Conservation (phyloP, 1,284 basidiomycete species). For the Heimioporus retisporus region DNA sequence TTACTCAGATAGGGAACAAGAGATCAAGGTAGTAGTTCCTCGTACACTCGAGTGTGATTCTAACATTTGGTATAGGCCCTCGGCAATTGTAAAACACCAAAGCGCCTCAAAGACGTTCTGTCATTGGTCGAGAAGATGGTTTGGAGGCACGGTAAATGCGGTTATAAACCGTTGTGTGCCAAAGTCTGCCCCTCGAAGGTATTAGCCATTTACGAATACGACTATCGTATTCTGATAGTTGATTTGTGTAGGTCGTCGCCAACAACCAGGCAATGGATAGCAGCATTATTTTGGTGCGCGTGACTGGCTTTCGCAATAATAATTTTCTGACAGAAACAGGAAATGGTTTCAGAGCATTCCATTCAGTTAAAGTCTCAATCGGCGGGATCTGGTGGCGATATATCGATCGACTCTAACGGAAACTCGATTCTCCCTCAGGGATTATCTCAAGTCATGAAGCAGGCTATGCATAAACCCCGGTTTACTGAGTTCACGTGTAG, state of each 20-base stretch:
- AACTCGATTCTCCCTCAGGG: constrained; percentile 55
- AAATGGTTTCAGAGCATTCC: constrained; percentile 78
- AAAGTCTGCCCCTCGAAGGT: constrained; percentile 83
- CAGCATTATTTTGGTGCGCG: constrained; percentile 65
- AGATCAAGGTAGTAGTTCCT: constrained; percentile 68
- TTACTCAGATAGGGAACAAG: constrained; percentile 72
- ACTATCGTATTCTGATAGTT: constrained; percentile 5
- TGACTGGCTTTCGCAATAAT: not conserved
- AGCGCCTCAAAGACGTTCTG: constrained; percentile 68
- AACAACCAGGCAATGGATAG: constrained; percentile 58
- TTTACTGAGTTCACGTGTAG: constrained; percentile 83
- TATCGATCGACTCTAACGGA: constrained; percentile 60
- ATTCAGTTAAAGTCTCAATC: constrained; percentile 65
- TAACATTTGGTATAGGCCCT: constrained; percentile 45
- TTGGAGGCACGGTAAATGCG: constrained; percentile 75
- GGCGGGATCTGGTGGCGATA: constrained; percentile 41
- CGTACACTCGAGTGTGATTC: not conserved
- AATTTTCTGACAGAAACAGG: constrained; percentile 50
- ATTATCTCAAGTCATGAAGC: constrained; percentile 57
- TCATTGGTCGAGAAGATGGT: constrained; percentile 70
- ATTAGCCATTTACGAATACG: constrained; percentile 13
- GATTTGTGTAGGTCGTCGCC: constrained; percentile 37
- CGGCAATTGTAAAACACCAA: constrained; percentile 75
- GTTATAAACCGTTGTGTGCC: constrained; percentile 75
- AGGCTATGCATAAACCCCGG: constrained; percentile 71